Evolutionary conservation across 2,329 filamentous ascomycete species (phyloP).

Genomic region (Canariomyces notabilis): DNA sequence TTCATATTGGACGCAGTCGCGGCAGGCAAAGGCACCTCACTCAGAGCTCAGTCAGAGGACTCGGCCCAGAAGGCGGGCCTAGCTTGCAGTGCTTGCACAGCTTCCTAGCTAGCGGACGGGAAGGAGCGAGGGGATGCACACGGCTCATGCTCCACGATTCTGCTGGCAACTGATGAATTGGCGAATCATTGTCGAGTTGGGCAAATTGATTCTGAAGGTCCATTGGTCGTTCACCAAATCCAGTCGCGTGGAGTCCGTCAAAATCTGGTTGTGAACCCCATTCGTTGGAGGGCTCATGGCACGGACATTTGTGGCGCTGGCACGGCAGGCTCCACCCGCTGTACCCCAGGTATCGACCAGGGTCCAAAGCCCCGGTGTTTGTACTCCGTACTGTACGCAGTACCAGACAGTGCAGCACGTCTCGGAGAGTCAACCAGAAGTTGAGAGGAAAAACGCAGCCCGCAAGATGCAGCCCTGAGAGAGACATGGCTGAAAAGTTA

Average conservation of each 20-base stretch:
- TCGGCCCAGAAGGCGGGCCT: background rate
- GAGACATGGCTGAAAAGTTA: too few relatives aligned
- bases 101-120: conserved; percentile 10
- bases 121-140: conserved; percentile 10
- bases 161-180: conserved; percentile 9
- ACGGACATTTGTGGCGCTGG: conserved; percentile 22
- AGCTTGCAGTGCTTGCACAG: too few relatives aligned
- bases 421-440: too few relatives aligned
- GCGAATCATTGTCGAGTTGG: conserved; percentile 13
- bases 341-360: conserved; percentile 21
- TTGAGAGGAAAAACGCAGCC: too few relatives aligned
- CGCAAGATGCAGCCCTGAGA: too few relatives aligned
- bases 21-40: too few relatives aligned
- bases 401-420: too few relatives aligned
- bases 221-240: conserved; percentile 2
- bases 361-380: too few relatives aligned
- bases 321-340: conserved; percentile 13
- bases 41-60: too few relatives aligned
- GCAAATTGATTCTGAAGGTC: conserved; percentile 6
- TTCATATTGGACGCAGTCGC: too few relatives aligned
- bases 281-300: conserved; percentile 17
- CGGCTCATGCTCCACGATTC: conserved; percentile 10
- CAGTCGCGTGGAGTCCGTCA: conserved; percentile 21
- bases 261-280: conserved; percentile 20
- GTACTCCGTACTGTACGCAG: too few relatives aligned